These are phyloP conservation scores for Barnettozyma sp. DNA, from an alignment of 805 yeast species.

Conservation along the genomic window DNA sequence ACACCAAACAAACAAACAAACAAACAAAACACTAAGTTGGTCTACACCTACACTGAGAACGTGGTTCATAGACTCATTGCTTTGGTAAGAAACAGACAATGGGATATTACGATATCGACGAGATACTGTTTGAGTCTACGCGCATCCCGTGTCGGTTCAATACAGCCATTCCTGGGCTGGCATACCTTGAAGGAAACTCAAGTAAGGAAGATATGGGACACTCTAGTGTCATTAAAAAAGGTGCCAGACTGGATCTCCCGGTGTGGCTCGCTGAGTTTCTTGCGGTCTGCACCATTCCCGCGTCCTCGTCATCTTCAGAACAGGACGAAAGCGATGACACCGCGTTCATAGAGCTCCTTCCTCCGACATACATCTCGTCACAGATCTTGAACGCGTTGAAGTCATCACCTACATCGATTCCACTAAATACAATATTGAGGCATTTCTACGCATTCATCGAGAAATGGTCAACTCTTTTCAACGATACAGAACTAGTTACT, in stretches of 20 bases:
- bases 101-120: slow-evolving; percentile 70
- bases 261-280: slow-evolving; percentile 81
- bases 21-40: too few relatives aligned
- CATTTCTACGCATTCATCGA: slow-evolving; percentile 65
- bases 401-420: slow-evolving; percentile 59
- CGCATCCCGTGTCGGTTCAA: slow-evolving; percentile 77
- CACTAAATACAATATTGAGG: slow-evolving; percentile 56
- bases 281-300: slow-evolving; percentile 40
- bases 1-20: too few relatives aligned
- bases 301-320: slow-evolving; percentile 17
- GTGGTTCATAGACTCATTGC: too few relatives aligned
- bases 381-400: slow-evolving; percentile 78
- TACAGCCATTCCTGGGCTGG: slow-evolving; percentile 77
- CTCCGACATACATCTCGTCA: slow-evolving; percentile 61
- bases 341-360: slow-evolving; percentile 58
- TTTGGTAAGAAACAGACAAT: slow-evolving; percentile 17
- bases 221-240: slow-evolving; percentile 5
- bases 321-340: slow-evolving; percentile 12
- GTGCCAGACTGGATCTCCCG: slow-evolving; percentile 55
- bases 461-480: slow-evolving; percentile 71
- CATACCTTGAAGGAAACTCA: slow-evolving; percentile 75
- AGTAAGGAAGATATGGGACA: slow-evolving; percentile 20
- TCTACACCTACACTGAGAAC: too few relatives aligned
- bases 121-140: slow-evolving; percentile 57
- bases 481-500: slow-evolving; percentile 54